Conservation (phyloP, 2,329 filamentous ascomycete genomes). For the Botrytis elliptica region DNA sequence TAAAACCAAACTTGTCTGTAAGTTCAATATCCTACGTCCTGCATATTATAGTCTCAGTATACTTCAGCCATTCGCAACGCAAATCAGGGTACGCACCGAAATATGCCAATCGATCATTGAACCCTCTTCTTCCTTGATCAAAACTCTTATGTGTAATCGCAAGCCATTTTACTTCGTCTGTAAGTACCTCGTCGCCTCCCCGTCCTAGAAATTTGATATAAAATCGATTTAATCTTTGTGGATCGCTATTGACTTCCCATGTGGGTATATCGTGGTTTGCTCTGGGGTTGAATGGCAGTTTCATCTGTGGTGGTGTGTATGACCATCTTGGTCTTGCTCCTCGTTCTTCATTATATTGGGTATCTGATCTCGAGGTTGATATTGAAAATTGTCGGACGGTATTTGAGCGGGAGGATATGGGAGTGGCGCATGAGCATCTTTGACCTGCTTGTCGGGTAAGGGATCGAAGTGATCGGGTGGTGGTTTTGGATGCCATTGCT, state of each 20-base stretch:
- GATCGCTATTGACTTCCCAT: conserved; percentile 75
- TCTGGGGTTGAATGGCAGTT: conserved; percentile 58
- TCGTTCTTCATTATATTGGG: conserved; percentile 38
- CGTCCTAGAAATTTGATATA: conserved; percentile 75
- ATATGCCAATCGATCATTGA: conserved; percentile 90
- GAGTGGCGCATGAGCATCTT: conserved; percentile 32
- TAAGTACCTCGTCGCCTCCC: conserved; percentile 69
- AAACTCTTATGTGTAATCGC: conserved; percentile 98
- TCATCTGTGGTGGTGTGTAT: conserved; percentile 67
- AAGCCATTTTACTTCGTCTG: conserved; percentile 94
- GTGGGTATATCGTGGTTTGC: conserved; percentile 50
- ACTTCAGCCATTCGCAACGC: background rate
- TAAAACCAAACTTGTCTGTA: conserved; percentile 64
- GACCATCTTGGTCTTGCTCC: conserved; percentile 62
- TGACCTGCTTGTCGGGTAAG: conserved; percentile 37
- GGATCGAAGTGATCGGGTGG: conserved; percentile 43
- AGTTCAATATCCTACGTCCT: conserved; percentile 59
- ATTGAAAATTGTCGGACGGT: conserved; percentile 33
- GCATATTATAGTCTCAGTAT: conserved; percentile 27
- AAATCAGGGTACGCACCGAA: conserved; percentile 58
- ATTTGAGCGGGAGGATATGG: conserved; percentile 23
- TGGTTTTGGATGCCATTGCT: conserved; percentile 49
- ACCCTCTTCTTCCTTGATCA: conserved; percentile 89
- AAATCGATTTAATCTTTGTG: conserved; percentile 69
- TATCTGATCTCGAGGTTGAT: conserved; percentile 34